phyloP scores from a whole-genome alignment of 73 alveolate genomes.

The Halteria grandinella region DNA sequence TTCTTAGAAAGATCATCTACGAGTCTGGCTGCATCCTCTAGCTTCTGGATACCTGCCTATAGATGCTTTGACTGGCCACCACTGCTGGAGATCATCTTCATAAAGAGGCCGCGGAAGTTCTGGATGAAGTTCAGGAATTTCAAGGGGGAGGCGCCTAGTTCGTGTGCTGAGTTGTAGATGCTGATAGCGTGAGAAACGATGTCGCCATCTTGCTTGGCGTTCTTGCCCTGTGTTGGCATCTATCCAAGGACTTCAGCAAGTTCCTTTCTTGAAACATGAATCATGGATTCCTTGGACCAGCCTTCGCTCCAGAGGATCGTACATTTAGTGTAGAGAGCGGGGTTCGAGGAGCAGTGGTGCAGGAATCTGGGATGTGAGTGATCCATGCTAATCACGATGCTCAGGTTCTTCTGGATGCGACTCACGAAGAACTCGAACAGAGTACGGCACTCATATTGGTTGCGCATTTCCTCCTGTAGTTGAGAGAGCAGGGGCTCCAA shows the following conservation, averaged over 20 bases:
- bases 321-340: slow-evolving; percentile 96
- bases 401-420: slow-evolving; percentile 91
- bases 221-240: slow-evolving; percentile 49
- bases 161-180: slow-evolving; percentile 59
- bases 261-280: slow-evolving; percentile 59
- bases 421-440: slow-evolving; percentile 84
- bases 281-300: slow-evolving; percentile 78
- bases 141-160: slow-evolving; percentile 77
- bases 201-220: slow-evolving; percentile 63
- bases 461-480: slow-evolving; percentile 81
- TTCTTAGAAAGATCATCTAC: slow-evolving; percentile 91
- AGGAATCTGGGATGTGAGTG: slow-evolving; percentile 94
- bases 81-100: slow-evolving; percentile 84
- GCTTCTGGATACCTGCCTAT: slow-evolving; percentile 95
- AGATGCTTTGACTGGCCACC: slow-evolving; percentile 96
- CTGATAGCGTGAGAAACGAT: slow-evolving; percentile 39
- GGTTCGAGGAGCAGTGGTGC: slow-evolving; percentile 94
- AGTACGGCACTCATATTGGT: slow-evolving; percentile 83
- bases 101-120: slow-evolving; percentile 67
- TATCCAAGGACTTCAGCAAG: slow-evolving; percentile 57
- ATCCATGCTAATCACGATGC: slow-evolving; percentile 96
- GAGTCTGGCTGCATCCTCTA: slow-evolving; percentile 96
- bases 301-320: slow-evolving; percentile 96
- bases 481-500: slow-evolving; percentile 88
- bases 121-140: slow-evolving; percentile 71